Conservation (phyloP, 352 stramenopile genomes). For the Pythium myriotylum region DNA sequence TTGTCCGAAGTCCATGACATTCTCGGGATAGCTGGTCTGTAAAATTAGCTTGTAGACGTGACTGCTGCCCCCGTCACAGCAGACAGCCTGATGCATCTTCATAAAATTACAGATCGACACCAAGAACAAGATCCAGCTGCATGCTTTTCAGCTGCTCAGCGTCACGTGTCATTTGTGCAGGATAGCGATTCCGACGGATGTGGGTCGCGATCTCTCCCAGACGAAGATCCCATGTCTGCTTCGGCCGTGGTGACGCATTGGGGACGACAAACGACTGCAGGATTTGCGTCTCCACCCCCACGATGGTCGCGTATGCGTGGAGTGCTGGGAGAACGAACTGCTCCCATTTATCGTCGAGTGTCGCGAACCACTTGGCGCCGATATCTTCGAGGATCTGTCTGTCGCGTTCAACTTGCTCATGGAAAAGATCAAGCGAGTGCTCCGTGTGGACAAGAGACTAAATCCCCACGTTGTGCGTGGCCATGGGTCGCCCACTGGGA, state of each 20-base stretch:
- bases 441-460: constrained; percentile 7
- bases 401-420: constrained; percentile 11
- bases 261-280: constrained; percentile 26
- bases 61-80: not conserved
- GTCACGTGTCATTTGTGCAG: not conserved
- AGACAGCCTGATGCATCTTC: not conserved
- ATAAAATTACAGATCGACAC: not conserved
- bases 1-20: too few relatives aligned
- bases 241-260: constrained; percentile 19
- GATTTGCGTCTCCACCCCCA: constrained; percentile 6
- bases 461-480: constrained; percentile 16
- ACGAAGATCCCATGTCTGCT: constrained; percentile 10
- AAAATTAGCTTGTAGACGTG: not conserved
- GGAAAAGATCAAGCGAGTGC: constrained; percentile 7
- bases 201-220: constrained; percentile 14
- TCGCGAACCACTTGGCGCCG: constrained; percentile 20
- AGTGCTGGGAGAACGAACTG: constrained; percentile 20
- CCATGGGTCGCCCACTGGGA: constrained; percentile 21
- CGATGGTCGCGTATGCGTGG: constrained; percentile 1
- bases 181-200: constrained; percentile 16
- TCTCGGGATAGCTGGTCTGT: not conserved
- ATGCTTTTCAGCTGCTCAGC: not conserved
- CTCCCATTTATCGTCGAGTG: constrained; percentile 30
- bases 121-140: constrained; percentile 3
- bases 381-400: constrained; percentile 15